Evolutionary conservation across 2,329 filamentous ascomycete genomes (phyloP).

Genomic region (Orbilia ellipsospora): DNA sequence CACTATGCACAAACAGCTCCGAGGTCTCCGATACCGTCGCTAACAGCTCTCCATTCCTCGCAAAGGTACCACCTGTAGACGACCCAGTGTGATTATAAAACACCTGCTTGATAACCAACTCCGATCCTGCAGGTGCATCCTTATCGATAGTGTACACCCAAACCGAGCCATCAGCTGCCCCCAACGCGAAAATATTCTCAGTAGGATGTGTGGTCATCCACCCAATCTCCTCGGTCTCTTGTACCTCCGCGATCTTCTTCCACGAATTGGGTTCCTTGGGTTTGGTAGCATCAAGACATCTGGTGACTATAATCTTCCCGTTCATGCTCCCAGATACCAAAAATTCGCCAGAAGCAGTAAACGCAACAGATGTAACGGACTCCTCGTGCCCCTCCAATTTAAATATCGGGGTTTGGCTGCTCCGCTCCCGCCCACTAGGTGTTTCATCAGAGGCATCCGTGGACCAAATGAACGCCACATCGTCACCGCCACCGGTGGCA

Average conservation of each 20-base stretch:
- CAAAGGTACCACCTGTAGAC: constrained; percentile 92
- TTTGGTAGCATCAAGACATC: constrained; percentile 68
- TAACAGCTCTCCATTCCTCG: constrained; percentile 83
- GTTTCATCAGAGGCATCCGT: constrained; percentile 76
- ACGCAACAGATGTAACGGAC: constrained; percentile 85
- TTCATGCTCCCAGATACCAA: constrained; percentile 89
- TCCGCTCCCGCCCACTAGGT: constrained; percentile 71
- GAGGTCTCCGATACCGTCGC: constrained; percentile 90
- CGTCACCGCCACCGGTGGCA: constrained; percentile 86
- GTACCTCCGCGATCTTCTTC: constrained; percentile 78
- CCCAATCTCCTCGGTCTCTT: constrained; percentile 95
- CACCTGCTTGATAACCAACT: constrained; percentile 84
- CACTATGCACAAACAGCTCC: constrained; percentile 91
- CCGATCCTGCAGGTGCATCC: constrained; percentile 67
- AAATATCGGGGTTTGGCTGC: constrained; percentile 67
- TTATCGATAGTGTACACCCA: constrained; percentile 93
- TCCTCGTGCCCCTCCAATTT: constrained; percentile 90
- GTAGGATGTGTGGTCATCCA: constrained; percentile 77
- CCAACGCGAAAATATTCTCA: constrained; percentile 82
- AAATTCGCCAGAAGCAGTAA: constrained; percentile 86
- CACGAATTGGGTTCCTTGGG: constrained; percentile 64
- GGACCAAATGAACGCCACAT: constrained; percentile 78
- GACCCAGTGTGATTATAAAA: constrained; percentile 90
- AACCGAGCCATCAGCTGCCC: constrained; percentile 88
- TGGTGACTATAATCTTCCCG: constrained; percentile 73